These are phyloP conservation scores for Tephrocybe sp. DNA, from an alignment of 768 basidiomycete species.

Conservation along the genomic window DNA sequence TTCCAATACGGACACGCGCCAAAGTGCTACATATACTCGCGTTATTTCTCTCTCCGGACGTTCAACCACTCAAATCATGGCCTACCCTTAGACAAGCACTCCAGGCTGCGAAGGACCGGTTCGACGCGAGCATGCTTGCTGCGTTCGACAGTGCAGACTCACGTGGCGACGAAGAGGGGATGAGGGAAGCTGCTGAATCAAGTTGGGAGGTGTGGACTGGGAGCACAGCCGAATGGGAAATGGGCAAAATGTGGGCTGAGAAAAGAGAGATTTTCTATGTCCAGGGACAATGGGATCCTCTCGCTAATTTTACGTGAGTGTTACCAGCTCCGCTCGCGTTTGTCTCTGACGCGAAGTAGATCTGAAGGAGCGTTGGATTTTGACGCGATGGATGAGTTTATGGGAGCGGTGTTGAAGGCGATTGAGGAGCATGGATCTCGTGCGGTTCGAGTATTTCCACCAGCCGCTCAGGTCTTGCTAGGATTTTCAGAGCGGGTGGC, in stretches of 20 bases:
- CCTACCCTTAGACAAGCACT: constrained; percentile 59
- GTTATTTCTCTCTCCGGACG: constrained; percentile 62
- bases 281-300: constrained; percentile 70
- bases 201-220: constrained; percentile 78
- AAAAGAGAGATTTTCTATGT: constrained; percentile 94
- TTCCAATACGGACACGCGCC: constrained; percentile 55
- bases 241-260: constrained; percentile 94
- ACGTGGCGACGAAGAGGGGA: constrained; percentile 64
- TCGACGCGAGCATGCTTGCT: constrained; percentile 81
- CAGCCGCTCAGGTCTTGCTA: constrained; percentile 69
- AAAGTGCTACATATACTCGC: constrained; percentile 70
- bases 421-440: constrained; percentile 74
- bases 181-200: constrained; percentile 79
- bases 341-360: constrained; percentile 26
- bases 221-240: constrained; percentile 69
- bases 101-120: constrained; percentile 79
- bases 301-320: constrained; percentile 78
- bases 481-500: constrained; percentile 84
- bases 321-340: not conserved
- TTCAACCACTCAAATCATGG: constrained; percentile 76
- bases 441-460: constrained; percentile 86
- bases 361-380: constrained; percentile 71
- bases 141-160: constrained; percentile 89
- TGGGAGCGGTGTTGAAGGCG: constrained; percentile 60
- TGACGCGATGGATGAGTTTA: constrained; percentile 91